phyloP scores from a whole-genome alignment of 257 asterid genomes.

The Rehmannia glutinosa region DNA sequence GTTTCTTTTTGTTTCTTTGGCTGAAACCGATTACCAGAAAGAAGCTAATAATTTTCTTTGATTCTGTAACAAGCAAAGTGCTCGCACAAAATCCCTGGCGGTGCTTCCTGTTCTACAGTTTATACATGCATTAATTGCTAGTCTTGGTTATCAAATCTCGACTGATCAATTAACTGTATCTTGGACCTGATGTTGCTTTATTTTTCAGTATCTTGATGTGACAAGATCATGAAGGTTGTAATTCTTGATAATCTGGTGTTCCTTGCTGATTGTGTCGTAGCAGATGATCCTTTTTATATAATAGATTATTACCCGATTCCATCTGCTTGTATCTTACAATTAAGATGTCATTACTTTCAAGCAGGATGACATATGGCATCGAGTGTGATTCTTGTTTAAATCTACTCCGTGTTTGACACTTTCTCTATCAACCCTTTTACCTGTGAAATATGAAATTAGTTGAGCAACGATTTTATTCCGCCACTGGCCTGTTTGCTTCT shows the following conservation, averaged over 20 bases:
- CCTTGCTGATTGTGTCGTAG: not conserved
- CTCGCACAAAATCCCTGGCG: not conserved
- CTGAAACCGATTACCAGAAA: conserved; percentile 7
- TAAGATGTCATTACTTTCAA: not conserved
- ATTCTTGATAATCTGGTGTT: not conserved
- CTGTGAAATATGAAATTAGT: not conserved
- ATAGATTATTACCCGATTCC: not conserved
- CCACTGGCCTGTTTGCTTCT: not conserved
- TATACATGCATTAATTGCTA: not conserved
- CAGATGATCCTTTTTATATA: not conserved
- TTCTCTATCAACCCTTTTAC: not conserved
- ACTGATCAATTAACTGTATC: not conserved
- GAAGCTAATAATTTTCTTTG: not conserved
- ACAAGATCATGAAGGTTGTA: not conserved
- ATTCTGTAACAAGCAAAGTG: conserved; percentile 4
- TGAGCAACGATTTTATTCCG: not conserved
- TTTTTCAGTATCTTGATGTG: conserved; percentile 1
- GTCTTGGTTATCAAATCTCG: not conserved
- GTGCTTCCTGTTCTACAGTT: not conserved
- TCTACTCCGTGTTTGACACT: not conserved
- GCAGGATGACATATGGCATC: not conserved
- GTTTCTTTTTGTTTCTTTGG: not conserved
- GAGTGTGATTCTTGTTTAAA: not conserved
- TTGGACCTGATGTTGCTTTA: conserved; percentile 1
- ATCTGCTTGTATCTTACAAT: not conserved